phyloP scores from a whole-genome alignment of 257 asterid species.

The Fraxinus excelsior region DNA sequence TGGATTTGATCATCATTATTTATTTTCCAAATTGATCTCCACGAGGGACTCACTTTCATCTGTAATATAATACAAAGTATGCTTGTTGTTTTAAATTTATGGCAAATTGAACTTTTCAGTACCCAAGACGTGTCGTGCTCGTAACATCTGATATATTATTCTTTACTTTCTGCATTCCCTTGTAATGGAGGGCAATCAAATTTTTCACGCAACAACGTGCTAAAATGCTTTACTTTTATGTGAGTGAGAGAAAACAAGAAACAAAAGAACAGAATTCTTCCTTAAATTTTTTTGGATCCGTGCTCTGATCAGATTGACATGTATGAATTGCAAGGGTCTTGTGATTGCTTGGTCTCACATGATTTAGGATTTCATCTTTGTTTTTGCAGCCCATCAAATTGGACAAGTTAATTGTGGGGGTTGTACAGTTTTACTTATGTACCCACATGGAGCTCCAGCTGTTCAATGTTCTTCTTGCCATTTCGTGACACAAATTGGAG shows the following conservation, averaged over 20 bases:
- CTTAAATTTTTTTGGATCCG: background rate
- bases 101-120: background rate
- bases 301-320: background rate
- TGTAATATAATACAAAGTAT: background rate
- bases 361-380: background rate
- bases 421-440: conserved; percentile 79
- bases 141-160: background rate
- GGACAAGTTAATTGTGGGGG: conserved; percentile 89
- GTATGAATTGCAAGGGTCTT: background rate
- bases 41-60: background rate
- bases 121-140: background rate
- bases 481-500: conserved; percentile 73
- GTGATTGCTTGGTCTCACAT: background rate
- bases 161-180: background rate
- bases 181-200: background rate
- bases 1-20: background rate
- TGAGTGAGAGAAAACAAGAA: background rate
- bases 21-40: background rate
- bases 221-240: background rate
- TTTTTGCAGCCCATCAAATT: conserved; percentile 68
- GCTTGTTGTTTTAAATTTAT: background rate
- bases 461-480: conserved; percentile 81
- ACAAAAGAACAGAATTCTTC: background rate
- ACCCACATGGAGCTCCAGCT: conserved; percentile 71
- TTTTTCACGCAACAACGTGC: background rate